phyloP scores from a whole-genome alignment of 768 basidiomycete genomes.

The Macrolepiota fuliginosa region DNA sequence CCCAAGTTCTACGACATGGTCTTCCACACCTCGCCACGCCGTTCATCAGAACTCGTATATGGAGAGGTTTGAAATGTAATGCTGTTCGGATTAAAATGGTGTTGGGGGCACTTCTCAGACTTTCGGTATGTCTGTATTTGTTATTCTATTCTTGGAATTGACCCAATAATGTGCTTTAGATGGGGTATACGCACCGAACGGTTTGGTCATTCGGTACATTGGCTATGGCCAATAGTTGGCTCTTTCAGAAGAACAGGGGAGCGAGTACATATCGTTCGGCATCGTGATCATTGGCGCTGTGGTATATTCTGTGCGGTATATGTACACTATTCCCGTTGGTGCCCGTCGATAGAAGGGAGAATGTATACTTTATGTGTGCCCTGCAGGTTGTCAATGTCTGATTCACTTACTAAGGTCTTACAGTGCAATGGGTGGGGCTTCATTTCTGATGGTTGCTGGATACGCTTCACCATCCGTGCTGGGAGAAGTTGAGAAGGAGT shows the following conservation, averaged over 20 bases:
- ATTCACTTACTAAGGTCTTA: background rate
- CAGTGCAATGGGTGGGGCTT: slow-evolving; percentile 47
- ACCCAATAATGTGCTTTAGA: slow-evolving; percentile 30
- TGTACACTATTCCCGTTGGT: slow-evolving; percentile 70
- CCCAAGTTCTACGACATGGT: slow-evolving; percentile 40
- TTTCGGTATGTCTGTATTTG: slow-evolving; percentile 22
- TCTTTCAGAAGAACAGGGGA: slow-evolving; percentile 26
- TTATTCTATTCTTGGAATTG: background rate
- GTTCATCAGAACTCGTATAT: background rate
- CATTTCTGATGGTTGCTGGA: slow-evolving; percentile 38
- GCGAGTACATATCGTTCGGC: background rate
- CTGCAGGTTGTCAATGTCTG: background rate
- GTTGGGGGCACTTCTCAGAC: slow-evolving; percentile 72
- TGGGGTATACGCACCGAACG: slow-evolving; percentile 66
- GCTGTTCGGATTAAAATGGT: slow-evolving; percentile 34
- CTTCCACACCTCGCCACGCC: slow-evolving; percentile 8
- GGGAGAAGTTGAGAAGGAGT: background rate
- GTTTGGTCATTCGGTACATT: slow-evolving; percentile 72
- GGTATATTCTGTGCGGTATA: slow-evolving; percentile 38
- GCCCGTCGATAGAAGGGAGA: slow-evolving; percentile 71
- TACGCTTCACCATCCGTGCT: slow-evolving; percentile 12
- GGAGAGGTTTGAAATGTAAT: slow-evolving; percentile 14
- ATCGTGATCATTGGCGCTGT: slow-evolving; percentile 41
- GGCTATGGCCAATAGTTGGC: slow-evolving; percentile 65
- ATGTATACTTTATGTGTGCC: slow-evolving; percentile 55